Base-by-base conservation (phyloP, 805 yeast species). In the Sugiyamaella mastotermitis region DNA sequence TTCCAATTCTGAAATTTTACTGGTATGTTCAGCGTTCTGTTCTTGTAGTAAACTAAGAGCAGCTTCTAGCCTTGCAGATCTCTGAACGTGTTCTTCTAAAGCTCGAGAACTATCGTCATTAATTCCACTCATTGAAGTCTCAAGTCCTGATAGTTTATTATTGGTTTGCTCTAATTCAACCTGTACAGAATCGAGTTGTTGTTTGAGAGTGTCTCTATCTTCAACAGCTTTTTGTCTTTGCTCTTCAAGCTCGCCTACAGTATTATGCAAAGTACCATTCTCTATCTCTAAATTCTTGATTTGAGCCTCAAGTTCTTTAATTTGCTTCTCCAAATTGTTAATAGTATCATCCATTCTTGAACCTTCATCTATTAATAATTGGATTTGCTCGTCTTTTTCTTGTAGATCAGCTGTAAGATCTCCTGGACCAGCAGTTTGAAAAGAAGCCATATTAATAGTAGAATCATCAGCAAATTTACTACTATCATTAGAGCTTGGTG, bases 331-430 rank as follows among this genome's bases (percentile, higher is more conserved):
- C n/a, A 57, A 47, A 14, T 48, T 45, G 28, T 49, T 51, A 10
- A 57, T 42, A 14, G 47, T 47, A 23, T 43, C 46, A 43, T 76
- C 80, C 71, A 72, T 66, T 43, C 71, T 64, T 14, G 70, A 60
- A 28, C 73, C 70, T 48, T 72, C 77, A 21, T 63, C 66, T 18
- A 70, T 48, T 8, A 74, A 54, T 26, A 68, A 43, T 40, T 65
- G 64, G 20, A 72, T 58, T 43, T 73, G 76, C 35, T 68, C 62
- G 32, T 69, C 69, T 33, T 46, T 37, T 16, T 50, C 56, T n/a
- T 30, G 35, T 13, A 50, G 15, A 18, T 46, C 31, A n/a, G 41
- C 38, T 15, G 40, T 16, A 4, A 23, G 20, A 7, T 7, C 10
- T 14, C 14, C 17, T 6, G 20, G 4, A 16, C n/a, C 18, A 8